phyloP scores from a whole-genome alignment of 768 basidiomycete species.

The Kwoniella botswanensis region DNA sequence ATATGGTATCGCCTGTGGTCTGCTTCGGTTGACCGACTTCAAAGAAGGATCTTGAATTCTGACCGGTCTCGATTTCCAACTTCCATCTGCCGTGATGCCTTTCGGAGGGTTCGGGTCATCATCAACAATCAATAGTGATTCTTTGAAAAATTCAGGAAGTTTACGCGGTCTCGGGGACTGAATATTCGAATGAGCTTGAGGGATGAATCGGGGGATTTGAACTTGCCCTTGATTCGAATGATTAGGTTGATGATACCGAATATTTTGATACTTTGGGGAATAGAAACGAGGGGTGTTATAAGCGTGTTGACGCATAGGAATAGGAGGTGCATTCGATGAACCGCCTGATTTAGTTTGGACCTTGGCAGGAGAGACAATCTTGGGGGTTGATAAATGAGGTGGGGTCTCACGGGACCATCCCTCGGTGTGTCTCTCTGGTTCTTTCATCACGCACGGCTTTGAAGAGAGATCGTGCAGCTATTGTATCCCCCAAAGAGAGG shows the following conservation, averaged over 20 bases:
- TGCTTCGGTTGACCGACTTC: background rate
- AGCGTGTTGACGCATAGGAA: background rate
- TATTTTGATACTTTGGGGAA: background rate
- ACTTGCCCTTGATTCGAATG: no score
- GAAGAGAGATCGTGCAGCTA: background rate
- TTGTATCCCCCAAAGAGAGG: background rate
- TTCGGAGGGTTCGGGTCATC: background rate
- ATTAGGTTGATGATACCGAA: background rate
- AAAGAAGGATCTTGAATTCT: background rate
- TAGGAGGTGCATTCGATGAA: background rate
- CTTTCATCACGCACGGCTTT: background rate
- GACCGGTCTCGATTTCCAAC: background rate
- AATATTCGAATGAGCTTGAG: background rate
- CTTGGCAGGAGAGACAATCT: background rate
- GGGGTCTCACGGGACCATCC: background rate
- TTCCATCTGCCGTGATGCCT: background rate
- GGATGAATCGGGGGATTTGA: no score
- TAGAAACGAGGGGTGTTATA: background rate
- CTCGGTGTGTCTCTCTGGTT: background rate
- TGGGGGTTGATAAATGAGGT: background rate
- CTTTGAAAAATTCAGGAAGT: background rate
- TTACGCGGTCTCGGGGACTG: background rate
- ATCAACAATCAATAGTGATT: background rate
- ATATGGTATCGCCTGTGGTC: background rate
- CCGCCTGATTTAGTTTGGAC: no score